phyloP scores from a whole-genome alignment of 352 stramenopile genomes.

The Saprolegnia diclina region DNA sequence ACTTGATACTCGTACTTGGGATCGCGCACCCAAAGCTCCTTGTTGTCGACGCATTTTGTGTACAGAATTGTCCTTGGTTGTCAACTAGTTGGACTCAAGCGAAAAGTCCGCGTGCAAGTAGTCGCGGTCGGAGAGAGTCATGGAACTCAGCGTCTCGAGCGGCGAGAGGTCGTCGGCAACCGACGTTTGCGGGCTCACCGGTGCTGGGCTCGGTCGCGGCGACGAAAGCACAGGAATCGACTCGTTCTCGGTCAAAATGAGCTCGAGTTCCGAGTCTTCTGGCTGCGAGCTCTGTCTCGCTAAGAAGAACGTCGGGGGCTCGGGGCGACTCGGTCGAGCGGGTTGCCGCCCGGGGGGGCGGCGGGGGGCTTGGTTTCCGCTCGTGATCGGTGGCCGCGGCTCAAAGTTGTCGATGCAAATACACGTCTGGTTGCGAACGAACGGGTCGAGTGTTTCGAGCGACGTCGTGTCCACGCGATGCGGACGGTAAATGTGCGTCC shows the following conservation, averaged over 20 bases:
- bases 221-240: background rate
- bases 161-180: background rate
- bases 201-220: no score
- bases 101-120: background rate
- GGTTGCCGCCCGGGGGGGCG: background rate
- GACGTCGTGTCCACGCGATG: background rate
- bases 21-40: no score
- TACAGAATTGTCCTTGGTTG: no score
- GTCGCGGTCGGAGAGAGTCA: background rate
- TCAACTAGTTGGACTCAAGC: no score
- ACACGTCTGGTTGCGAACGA: slow-evolving; percentile 14
- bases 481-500: background rate
- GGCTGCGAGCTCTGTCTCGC: background rate
- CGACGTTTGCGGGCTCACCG: background rate
- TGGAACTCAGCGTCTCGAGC: background rate
- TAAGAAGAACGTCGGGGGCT: background rate
- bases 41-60: no score
- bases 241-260: slow-evolving; percentile 24
- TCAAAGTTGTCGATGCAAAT: slow-evolving; percentile 22
- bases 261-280: slow-evolving; percentile 1
- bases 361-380: background rate
- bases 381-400: background rate
- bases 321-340: background rate
- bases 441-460: background rate
- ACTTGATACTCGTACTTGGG: no score